Base-by-base conservation (phyloP, 2,329 filamentous ascomycete species). In the Exophiala viscosa region DNA sequence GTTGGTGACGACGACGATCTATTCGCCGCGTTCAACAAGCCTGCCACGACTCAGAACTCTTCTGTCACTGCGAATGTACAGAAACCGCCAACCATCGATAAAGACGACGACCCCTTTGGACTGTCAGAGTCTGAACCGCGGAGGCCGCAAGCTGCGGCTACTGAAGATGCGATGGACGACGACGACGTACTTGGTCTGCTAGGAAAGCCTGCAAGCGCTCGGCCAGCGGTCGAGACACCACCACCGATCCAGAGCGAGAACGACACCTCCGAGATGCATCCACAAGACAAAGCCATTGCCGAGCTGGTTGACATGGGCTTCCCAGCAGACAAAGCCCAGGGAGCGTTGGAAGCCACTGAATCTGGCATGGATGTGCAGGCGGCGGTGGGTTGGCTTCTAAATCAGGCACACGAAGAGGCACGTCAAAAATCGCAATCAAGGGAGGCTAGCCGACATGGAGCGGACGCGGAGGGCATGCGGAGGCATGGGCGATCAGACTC, bases 251-350 rank as follows among this genome's bases (percentile, higher is more conserved):
- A 34, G 59, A 52, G 11, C 57, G 60, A 41, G 42, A 63, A 63
- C 2, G 65, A 62, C 43, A 64, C 69, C 2, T 63, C 63, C 2
- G 45, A 48, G 18, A 15, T 45, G n/a, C 74, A 73, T 62, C 83
- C 82, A 1, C 84, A 86, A 52, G 90, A 96, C 65, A 83, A 81
- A 60, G 88, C 90, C 8, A 82, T 97, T 20, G 89, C 88, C 8
- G 90, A 97, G 67, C 74, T 99, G 20, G 84, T 96, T 2, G 92
- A 96, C 61, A 97, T 97, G 82, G 93, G 93, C 0, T 99, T 99
- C 63, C 84, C 89, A 0, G 80, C 84, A 0, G 88, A 95, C 53
- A 90, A 90, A 64, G 87, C 93, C n/a, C 80, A 81, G 48, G 78
- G 86, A 57, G 93, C 90, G 4, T 72, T 99, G 36, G 83, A 84